Evolutionary conservation across 2,329 filamentous ascomycete genomes (phyloP).

Genomic region (Fusarium miscanthi): DNA sequence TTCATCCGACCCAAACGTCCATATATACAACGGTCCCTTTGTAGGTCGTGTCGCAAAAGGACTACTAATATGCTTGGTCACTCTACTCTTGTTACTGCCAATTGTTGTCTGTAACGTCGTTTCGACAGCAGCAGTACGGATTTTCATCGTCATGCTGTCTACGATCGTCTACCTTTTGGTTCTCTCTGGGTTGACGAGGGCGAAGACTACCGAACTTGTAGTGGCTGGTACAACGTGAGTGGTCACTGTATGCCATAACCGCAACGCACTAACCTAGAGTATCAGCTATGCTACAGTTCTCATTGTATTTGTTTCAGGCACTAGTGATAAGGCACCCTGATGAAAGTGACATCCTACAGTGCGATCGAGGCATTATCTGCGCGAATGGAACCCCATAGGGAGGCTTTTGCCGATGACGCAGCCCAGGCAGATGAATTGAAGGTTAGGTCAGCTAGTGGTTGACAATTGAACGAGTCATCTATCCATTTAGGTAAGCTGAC

Average conservation of each 20-base stretch:
- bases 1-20: background rate
- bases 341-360: too few relatives aligned
- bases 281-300: conserved; percentile 9
- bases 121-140: background rate
- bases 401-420: fast-evolving
- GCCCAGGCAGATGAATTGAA: background rate
- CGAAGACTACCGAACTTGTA: background rate
- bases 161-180: conserved; percentile 2
- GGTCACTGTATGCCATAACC: fast-evolving
- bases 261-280: fast-evolving
- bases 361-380: background rate
- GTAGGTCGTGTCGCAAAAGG: background rate
- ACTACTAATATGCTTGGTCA: background rate
- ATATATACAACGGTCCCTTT: background rate
- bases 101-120: conserved; percentile 7
- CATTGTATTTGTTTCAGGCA: conserved; percentile 2
- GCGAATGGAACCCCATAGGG: background rate
- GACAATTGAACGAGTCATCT: background rate
- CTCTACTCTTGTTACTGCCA: background rate
- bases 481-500: fast-evolving
- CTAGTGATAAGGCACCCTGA: background rate
- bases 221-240: conserved; percentile 8
- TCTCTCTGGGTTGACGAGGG: background rate
- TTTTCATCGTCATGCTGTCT: conserved; percentile 2
- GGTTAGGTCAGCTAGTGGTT: fast-evolving